A percentile compares a stretch with the other conserved stretches of the same genome.
These are phyloP conservation scores for Myotisia sp. DNA, from an alignment of 2,329 filamentous ascomycete genomes.

Conservation along the genomic window DNA sequence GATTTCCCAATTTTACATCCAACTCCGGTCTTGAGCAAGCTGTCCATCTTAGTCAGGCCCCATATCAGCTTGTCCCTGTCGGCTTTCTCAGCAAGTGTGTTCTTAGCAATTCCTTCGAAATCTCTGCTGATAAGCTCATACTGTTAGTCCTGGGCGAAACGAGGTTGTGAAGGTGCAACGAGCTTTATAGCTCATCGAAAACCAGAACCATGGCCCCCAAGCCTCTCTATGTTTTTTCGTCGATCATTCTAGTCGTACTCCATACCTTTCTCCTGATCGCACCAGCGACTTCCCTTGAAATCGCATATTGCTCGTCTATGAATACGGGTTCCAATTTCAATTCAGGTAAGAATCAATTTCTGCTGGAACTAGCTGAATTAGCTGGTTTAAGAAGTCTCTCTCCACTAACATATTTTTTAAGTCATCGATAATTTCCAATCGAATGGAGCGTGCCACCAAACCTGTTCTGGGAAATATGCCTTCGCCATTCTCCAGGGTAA, in stretches of 20 bases:
- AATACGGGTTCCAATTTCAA: slow-evolving; percentile 31
- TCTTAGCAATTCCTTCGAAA: too few species aligned
- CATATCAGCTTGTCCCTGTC: too few species aligned
- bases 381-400: not conserved
- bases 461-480: slow-evolving; percentile 30
- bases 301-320: slow-evolving; percentile 30
- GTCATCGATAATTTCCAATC: slow-evolving; percentile 31
- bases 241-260: slow-evolving; percentile 1
- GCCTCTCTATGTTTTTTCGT: too few species aligned
- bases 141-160: too few species aligned
- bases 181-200: not conserved
- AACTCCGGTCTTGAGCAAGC: too few species aligned
- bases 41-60: too few species aligned
- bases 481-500: slow-evolving; percentile 34
- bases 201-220: slow-evolving; percentile 1
- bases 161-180: too few species aligned
- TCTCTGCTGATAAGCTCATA: too few species aligned
- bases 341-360: slow-evolving; percentile 21
- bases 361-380: not conserved
- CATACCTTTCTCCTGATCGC: not conserved
- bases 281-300: slow-evolving; percentile 13
- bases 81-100: too few species aligned
- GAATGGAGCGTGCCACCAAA: slow-evolving; percentile 29
- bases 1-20: too few species aligned
- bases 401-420: slow-evolving; percentile 12